Evolutionary conservation across 2,329 filamentous ascomycete species (phyloP).

Genomic region (Neoarthrinium moseri): DNA sequence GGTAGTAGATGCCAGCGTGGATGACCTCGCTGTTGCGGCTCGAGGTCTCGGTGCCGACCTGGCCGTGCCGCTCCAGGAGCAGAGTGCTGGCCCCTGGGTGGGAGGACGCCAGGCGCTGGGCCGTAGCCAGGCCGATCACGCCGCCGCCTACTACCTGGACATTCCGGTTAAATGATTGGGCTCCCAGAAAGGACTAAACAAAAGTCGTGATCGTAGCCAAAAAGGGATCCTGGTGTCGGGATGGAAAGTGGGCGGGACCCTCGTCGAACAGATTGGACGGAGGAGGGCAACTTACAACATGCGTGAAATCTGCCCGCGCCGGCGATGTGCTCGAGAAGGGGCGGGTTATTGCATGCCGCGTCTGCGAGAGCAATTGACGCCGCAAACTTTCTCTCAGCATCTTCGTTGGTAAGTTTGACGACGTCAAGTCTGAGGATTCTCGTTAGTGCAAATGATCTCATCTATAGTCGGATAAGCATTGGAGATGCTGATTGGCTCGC

Average conservation of each 20-base stretch:
- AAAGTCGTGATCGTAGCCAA: too few species aligned
- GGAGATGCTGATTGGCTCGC: too few species aligned
- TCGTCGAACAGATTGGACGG: not conserved
- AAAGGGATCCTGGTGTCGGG: not conserved
- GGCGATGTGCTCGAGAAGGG: slow-evolving; percentile 27
- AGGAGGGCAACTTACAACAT: slow-evolving; percentile 29
- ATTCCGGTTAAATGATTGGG: too few species aligned
- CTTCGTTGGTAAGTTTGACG: not conserved
- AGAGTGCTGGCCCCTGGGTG: slow-evolving; percentile 64
- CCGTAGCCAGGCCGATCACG: slow-evolving; percentile 77
- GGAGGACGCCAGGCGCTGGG: slow-evolving; percentile 65
- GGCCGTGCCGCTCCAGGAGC: slow-evolving; percentile 75
- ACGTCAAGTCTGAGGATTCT: not conserved
- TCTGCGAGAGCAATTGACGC: slow-evolving; percentile 4
- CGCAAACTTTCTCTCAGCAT: slow-evolving; percentile 9
- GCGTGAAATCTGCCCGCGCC: slow-evolving; percentile 30
- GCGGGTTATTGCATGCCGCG: slow-evolving; percentile 6
- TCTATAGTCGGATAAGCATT: slow-evolving; percentile 2
- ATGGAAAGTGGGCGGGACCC: slow-evolving; percentile 6
- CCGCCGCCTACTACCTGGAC: slow-evolving; percentile 59
- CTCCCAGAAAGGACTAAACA: too few species aligned
- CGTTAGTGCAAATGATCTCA: slow-evolving; percentile 1
- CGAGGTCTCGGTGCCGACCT: slow-evolving; percentile 81
- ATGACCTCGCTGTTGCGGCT: slow-evolving; percentile 95
- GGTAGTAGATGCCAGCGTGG: slow-evolving; percentile 93